These are phyloP conservation scores for Telfairia occidentalis DNA, from an alignment of 331 rosid species.

Conservation along the genomic window DNA sequence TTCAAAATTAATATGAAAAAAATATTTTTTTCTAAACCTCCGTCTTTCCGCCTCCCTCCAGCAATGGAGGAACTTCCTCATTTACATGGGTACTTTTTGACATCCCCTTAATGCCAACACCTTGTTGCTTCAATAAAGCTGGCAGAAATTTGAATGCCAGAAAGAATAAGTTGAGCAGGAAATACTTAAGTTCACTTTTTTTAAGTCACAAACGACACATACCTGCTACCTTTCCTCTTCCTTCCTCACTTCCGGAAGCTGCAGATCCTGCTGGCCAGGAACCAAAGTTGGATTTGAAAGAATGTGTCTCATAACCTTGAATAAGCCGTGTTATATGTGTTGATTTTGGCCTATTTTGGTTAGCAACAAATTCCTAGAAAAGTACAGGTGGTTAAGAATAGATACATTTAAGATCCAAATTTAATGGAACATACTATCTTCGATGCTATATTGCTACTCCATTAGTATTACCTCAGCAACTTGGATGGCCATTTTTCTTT, in stretches of 20 bases:
- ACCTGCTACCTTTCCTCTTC: constrained; percentile 99
- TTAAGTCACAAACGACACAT: not conserved
- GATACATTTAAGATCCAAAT: constrained; percentile 8
- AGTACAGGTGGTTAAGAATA: constrained; percentile 16
- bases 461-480: constrained; percentile 83
- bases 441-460: not conserved
- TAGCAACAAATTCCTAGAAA: constrained; percentile 60
- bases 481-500: constrained; percentile 73
- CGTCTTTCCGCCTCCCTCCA: constrained; percentile 97
- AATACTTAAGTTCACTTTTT: not conserved
- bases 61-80: constrained; percentile 94
- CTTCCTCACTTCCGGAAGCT: constrained; percentile 67
- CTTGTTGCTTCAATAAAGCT: constrained; percentile 99
- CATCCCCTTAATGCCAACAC: constrained; percentile 83
- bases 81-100: constrained; percentile 53
- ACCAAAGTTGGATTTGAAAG: constrained; percentile 84
- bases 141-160: constrained; percentile 19
- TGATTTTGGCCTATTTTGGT: constrained; percentile 71
- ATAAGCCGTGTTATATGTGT: constrained; percentile 74
- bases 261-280: constrained; percentile 89
- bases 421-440: not conserved
- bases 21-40: constrained; percentile 40
- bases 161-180: not conserved
- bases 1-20: not conserved
- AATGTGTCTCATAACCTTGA: constrained; percentile 91